Base-by-base conservation (phyloP, 495 filamentous ascomycete species). In the Xeromyces bisporus region DNA sequence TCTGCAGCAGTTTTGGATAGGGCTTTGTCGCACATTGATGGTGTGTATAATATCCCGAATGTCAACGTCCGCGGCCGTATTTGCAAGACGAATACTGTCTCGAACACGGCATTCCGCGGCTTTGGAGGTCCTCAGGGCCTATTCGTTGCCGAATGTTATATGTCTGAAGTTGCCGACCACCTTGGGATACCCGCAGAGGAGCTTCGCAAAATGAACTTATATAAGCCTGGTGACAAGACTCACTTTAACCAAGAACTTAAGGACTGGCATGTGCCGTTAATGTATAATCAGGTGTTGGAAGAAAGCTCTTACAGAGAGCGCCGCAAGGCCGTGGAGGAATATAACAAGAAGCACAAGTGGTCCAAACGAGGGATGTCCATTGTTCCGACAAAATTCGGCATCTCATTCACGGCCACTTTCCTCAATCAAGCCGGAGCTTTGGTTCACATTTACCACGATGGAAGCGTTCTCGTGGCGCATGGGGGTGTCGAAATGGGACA, bases 401-500 rank as follows among this genome's bases (percentile, higher is more conserved):
- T 97, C 39, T 92, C 83, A 8, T 97, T 93, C 30, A 94, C 89
- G 0, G 87, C 89, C 5, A 69, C 94, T 5, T 93, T 85, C 60
- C 66, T 96, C 46, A 97, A 97, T 52, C 89, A 97, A 51, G 89
- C 89, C 21, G 87, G 86, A 35, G 89, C 89, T 9, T 60, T 94
- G 13, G 89, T 97, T 2, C 87, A 97, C 53, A 85, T 97, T 41
- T 97, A 97, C 50, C 86, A 93, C 46, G 89, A 97, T 40, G 89
- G 89, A 2, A 87, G 80, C 17, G 70, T 97, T n/a, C 70, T 97
- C 2, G 77, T 97, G 25, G 86, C 86, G 11, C 89, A 97, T 48
- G 89, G 89, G 26, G 89, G 89, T 37, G 93, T 84, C 7, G 89
- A 97, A 51, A 97, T 97, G 89, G 89, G 89, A 10, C 89, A 97